Evolutionary conservation across 345 rosid species (phyloP), one percentile per base, ranked within the genome.

Genomic region (Salix brachista): DNA sequence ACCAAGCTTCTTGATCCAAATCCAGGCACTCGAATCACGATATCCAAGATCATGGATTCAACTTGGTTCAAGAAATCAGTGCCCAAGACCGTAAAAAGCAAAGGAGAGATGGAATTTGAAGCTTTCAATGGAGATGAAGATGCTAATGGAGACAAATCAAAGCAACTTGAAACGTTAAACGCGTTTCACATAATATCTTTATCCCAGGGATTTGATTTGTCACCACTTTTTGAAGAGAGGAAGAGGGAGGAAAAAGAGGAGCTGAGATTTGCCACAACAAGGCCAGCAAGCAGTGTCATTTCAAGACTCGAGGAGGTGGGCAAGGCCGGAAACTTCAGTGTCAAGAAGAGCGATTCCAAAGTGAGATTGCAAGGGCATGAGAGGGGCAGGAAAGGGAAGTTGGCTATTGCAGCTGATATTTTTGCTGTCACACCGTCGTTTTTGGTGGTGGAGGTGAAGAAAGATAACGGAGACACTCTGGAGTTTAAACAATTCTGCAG

Each of bases 401-500:
- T 95, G 36, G 89, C 91, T 1, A 90, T 93, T 9, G 92, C 88
- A 5, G 99, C 93, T 0, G 97, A 93, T 69, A 86, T 95, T 25
- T 91, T 88, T 60, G 89, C 97, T 0, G 88, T 95, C 75, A 87
- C 97, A 14, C 96, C 97, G 50, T 86, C 91, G 54, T 88, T 91
- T 10, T 34, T 90, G 58, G 89, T 93, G 44, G 97, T 95, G 84
- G 96, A 93, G 81, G 97, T 93, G 85, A 95, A 89, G 88, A 91
- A 95, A 81, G 96, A 93, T 73, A 85, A 87, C 5, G 97, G 99
- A 3, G 99, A 95, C 19, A 93, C 99, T 0, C 76, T 93, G 16
- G 99, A 95, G 83, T 95, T 91, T 65, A 93, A 95, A 62, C 91
- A 89, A 82, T 95, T 95, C 85, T 95, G 97, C 81, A 88, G 83